phyloP scores from a whole-genome alignment of 2,329 filamentous ascomycete species.

The Fusarium pseudoanthophilum region DNA sequence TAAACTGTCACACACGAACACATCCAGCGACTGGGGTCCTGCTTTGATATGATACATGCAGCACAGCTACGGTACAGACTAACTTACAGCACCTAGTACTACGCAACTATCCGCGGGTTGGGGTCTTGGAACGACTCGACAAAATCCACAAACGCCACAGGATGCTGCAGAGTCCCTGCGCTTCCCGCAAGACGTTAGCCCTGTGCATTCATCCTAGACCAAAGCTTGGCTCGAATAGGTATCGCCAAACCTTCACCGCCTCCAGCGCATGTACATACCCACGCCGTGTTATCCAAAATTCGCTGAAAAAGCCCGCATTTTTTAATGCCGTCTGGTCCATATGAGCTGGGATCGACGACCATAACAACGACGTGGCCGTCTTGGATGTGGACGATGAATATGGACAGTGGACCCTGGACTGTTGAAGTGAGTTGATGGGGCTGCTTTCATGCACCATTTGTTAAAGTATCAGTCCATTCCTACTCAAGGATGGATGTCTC shows the following conservation, averaged over 20 bases:
- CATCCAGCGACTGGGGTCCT: background rate
- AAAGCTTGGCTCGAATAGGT: constrained; percentile 39
- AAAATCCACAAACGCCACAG: constrained; percentile 3
- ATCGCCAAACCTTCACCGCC: constrained; percentile 45
- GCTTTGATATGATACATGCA: constrained; percentile 8
- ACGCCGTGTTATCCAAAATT: constrained; percentile 26
- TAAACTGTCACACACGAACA: background rate
- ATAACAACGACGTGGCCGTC: constrained; percentile 31
- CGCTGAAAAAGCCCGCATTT: constrained; percentile 41
- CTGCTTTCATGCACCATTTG: constrained; percentile 13
- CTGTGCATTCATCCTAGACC: constrained; percentile 39
- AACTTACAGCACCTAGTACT: background rate
- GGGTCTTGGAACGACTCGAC: constrained; percentile 9
- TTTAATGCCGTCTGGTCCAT: constrained; percentile 34
- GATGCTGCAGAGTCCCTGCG: constrained; percentile 24
- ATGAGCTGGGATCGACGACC: constrained; percentile 28
- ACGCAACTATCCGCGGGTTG: constrained; percentile 18
- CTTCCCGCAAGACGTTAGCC: constrained; percentile 37
- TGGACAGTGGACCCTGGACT: constrained; percentile 2
- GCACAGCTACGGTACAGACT: constrained; percentile 1
- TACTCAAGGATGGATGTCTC: constrained; percentile 15
- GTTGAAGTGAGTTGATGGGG: background rate
- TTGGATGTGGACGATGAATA: constrained; percentile 3
- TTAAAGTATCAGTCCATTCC: constrained; percentile 7
- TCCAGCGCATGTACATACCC: constrained; percentile 18